Evolutionary conservation across 305 asterid species (phyloP).

Genomic region (Ilex paraguariensis): DNA sequence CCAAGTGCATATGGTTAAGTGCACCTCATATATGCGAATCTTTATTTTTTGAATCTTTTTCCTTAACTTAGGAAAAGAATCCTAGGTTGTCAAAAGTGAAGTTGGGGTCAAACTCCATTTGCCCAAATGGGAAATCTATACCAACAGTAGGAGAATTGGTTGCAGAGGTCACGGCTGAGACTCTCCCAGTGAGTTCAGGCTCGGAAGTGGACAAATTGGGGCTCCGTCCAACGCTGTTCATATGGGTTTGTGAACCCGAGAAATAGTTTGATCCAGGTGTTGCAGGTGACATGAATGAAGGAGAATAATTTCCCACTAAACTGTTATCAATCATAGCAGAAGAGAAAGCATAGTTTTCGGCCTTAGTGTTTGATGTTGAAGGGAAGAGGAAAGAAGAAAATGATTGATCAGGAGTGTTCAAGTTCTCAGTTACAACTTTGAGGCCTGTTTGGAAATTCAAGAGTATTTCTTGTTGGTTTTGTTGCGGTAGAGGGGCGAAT

Average conservation of each 20-base stretch:
- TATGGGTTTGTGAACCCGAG: slow-evolving; percentile 13
- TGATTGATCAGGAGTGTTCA: slow-evolving; percentile 19
- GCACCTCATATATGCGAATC: too few relatives aligned
- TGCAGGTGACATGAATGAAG: slow-evolving; percentile 21
- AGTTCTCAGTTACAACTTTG: slow-evolving; percentile 23
- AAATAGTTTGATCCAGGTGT: slow-evolving; percentile 23
- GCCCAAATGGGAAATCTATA: slow-evolving; percentile 22
- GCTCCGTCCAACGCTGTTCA: slow-evolving; percentile 16
- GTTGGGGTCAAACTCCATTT: slow-evolving; percentile 30
- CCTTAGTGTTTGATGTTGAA: slow-evolving; percentile 24
- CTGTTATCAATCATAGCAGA: slow-evolving; percentile 8
- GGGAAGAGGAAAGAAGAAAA: slow-evolving; percentile 20
- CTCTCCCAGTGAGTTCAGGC: slow-evolving; percentile 26
- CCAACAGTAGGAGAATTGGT: slow-evolving; percentile 28
- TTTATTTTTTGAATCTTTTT: too few relatives aligned
- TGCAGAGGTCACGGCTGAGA: slow-evolving; percentile 24
- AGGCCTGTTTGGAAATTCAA: slow-evolving; percentile 40
- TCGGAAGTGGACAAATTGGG: slow-evolving; percentile 16
- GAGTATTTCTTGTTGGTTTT: slow-evolving; percentile 19
- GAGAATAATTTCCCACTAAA: slow-evolving; percentile 16
- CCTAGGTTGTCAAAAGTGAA: slow-evolving; percentile 30
- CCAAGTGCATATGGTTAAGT: too few relatives aligned
- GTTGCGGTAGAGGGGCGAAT: slow-evolving; percentile 16
- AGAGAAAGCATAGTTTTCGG: slow-evolving; percentile 18
- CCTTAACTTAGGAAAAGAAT: slow-evolving; percentile 22